Evolutionary conservation across 768 basidiomycete species (phyloP).

Genomic region (Lactarius akahatsu): DNA sequence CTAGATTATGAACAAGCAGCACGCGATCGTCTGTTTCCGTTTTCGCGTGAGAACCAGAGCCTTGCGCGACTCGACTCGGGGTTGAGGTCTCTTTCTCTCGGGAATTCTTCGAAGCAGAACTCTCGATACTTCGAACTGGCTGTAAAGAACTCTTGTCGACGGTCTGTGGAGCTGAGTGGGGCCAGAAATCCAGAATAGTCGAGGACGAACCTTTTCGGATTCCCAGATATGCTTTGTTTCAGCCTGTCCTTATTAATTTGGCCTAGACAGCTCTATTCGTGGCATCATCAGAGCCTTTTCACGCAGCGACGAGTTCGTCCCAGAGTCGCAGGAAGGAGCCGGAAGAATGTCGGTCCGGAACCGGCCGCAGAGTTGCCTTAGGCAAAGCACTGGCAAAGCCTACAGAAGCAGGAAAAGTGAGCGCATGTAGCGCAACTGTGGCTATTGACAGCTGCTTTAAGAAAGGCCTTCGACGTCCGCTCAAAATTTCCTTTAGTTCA

Average conservation of each 20-base stretch:
- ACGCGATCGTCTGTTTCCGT: no score
- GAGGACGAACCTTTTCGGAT: constrained; percentile 40
- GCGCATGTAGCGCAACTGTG: constrained; percentile 76
- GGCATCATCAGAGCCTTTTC: constrained; percentile 57
- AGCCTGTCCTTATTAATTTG: constrained; percentile 57
- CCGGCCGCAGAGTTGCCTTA: constrained; percentile 45
- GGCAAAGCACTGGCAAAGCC: constrained; percentile 50
- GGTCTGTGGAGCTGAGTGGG: constrained; percentile 16
- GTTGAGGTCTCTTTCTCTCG: constrained; percentile 2
- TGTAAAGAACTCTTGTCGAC: constrained; percentile 5
- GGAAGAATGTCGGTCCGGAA: constrained; percentile 62
- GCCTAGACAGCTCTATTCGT: constrained; percentile 72
- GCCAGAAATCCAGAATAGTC: background rate
- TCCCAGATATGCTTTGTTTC: constrained; percentile 50
- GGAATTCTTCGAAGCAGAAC: constrained; percentile 1
- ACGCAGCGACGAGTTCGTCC: constrained; percentile 75
- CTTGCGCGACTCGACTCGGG: no score
- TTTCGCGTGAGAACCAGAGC: no score
- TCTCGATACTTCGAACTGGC: constrained; percentile 1
- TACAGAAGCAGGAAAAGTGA: constrained; percentile 61
- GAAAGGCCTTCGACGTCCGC: constrained; percentile 70
- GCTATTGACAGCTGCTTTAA: constrained; percentile 73
- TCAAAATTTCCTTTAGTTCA: constrained; percentile 83
- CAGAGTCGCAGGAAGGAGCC: constrained; percentile 87
- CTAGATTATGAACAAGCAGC: no score